Conservation (phyloP, 352 stramenopile genomes). For the Globisporangium barbulae region DNA sequence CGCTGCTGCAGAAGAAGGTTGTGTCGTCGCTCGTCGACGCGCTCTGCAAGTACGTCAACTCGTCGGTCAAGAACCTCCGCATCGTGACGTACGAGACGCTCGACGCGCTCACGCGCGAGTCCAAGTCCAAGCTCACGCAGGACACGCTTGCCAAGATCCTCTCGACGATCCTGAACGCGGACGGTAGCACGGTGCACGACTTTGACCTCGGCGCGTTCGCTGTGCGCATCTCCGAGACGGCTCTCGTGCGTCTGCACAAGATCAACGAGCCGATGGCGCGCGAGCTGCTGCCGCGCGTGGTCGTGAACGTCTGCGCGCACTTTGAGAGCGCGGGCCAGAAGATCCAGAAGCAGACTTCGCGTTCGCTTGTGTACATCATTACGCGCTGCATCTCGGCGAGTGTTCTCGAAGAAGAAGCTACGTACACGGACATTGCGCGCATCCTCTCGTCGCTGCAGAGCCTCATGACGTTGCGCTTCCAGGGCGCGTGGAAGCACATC, state of each 20-base stretch:
- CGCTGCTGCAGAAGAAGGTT: slow-evolving; percentile 78
- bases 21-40: slow-evolving; percentile 71
- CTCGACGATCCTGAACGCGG: slow-evolving; percentile 51
- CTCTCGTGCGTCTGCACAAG: slow-evolving; percentile 62
- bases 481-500: slow-evolving; percentile 75
- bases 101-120: slow-evolving; percentile 49
- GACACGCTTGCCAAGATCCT: slow-evolving; percentile 70
- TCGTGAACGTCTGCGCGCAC: slow-evolving; percentile 67
- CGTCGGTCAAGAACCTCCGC: slow-evolving; percentile 69
- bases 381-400: slow-evolving; percentile 52
- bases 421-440: slow-evolving; percentile 57
- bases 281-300: slow-evolving; percentile 74
- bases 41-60: slow-evolving; percentile 70
- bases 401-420: slow-evolving; percentile 50
- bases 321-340: slow-evolving; percentile 53
- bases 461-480: slow-evolving; percentile 81
- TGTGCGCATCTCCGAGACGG: slow-evolving; percentile 60
- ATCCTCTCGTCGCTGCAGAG: slow-evolving; percentile 76
- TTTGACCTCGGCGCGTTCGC: slow-evolving; percentile 54
- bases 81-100: slow-evolving; percentile 79
- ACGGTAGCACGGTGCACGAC: slow-evolving; percentile 62
- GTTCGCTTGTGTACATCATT: slow-evolving; percentile 64
- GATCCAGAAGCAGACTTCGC: slow-evolving; percentile 60
- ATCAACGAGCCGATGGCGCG: slow-evolving; percentile 53
- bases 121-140: slow-evolving; percentile 55